Conservation (phyloP, 192 early-diverging fungal genomes). For the Coemansia sp. region DNA sequence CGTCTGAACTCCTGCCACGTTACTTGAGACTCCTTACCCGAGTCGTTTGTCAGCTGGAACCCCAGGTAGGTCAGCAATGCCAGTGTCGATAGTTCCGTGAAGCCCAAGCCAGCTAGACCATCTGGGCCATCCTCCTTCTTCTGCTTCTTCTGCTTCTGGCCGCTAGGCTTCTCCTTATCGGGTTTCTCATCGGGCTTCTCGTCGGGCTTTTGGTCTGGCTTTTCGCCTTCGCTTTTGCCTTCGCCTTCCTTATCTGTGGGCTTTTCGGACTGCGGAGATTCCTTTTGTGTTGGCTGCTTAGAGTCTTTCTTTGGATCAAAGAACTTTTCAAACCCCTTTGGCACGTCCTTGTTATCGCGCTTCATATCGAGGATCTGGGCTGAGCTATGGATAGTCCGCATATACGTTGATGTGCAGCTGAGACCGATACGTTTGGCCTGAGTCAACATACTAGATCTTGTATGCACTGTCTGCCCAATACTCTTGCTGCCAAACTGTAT, state of each 20-base stretch:
- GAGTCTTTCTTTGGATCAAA: slow-evolving; percentile 51
- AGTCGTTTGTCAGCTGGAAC: slow-evolving; percentile 5
- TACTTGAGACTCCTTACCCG: slow-evolving; percentile 59
- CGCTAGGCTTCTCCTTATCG: slow-evolving; percentile 14
- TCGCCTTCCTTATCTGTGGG: slow-evolving; percentile 13
- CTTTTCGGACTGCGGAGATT: neutral
- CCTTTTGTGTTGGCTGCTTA: slow-evolving; percentile 16
- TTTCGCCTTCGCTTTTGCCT: slow-evolving; percentile 2
- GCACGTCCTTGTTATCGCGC: slow-evolving; percentile 45
- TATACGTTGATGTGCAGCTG: neutral
- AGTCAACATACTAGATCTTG: too few relatives aligned
- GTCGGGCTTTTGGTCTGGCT: neutral
- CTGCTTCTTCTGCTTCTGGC: slow-evolving; percentile 1
- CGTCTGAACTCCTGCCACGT: slow-evolving; percentile 92
- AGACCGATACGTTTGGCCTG: too few relatives aligned
- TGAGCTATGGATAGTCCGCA: slow-evolving; percentile 44
- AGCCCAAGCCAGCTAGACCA: too few relatives aligned
- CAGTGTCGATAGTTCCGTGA: too few relatives aligned
- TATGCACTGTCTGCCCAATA: too few relatives aligned
- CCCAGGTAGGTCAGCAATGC: slow-evolving; percentile 23
- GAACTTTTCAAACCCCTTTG: slow-evolving; percentile 72
- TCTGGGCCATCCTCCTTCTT: too few relatives aligned
- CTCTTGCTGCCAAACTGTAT: neutral
- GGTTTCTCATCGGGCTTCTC: neutral
- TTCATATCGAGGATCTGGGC: slow-evolving; percentile 13